Base-by-base conservation (phyloP, 164 flowering plant genomes). In the Dillenia turbinata region DNA sequence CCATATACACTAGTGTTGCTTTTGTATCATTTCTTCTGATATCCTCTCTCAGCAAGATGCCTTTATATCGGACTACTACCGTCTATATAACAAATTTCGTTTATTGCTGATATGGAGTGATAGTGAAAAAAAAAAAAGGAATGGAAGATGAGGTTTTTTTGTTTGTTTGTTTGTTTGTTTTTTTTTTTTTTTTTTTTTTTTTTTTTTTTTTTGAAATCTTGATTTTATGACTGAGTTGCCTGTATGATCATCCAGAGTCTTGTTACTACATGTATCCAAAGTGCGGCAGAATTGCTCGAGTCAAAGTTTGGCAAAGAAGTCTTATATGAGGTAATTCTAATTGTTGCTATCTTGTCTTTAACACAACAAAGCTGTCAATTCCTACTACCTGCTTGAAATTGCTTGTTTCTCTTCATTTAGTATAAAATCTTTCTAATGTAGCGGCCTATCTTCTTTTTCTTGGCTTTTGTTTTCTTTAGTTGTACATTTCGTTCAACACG, bases 301-400 rank as follows among this genome's bases (percentile, higher is more conserved):
- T 95, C 97, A 66, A 83, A 85, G 71, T 79, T 85, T 71, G 99
- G 94, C 47, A 86, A 80, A 80, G 99, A 94, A 49, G 71, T 89
- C 67, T 52, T 95, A 54, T 95, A 86, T 66, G 99, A 92, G 97
- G 99, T 91, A 69, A 10, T 47, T 48, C 10, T 56, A 15, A 62
- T 51, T 1, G 3, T 46, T 9, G 11, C 15, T 15, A n/a, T 33
- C 40, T 33, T 33, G 40, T 33, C 40, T 33, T 33, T 33, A 5
- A 33, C 40, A 33, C 40, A 33, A 33, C 40, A 33, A 33, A 33
- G 7, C 40, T 33, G 40, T 33, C 40, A 33, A 33, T 33, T 33
- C 7, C 40, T 33, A 33, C 40, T 7, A 6, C 40, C 40, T 33
- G 40, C 40, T 33, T 5, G 40, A 33, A 33, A 33, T 33, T 33